Conservation (phyloP, 345 rosid species). For the Euclidium syriacum region DNA sequence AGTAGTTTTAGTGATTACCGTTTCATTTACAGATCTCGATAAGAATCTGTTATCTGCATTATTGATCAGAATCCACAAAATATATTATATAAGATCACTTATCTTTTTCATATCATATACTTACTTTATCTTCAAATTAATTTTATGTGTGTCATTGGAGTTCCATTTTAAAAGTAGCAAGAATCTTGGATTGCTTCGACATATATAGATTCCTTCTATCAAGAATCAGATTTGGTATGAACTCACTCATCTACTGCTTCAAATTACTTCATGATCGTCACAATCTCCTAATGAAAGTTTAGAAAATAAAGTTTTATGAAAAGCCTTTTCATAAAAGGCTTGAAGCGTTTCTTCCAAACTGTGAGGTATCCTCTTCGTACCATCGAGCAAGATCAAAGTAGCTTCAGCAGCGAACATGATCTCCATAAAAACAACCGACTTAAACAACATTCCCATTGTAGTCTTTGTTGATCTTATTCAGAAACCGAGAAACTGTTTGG, state of each 20-base stretch:
- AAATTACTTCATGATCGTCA: too few species aligned
- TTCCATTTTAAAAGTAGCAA: not conserved
- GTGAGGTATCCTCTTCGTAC: not conserved
- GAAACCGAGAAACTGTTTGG: not conserved
- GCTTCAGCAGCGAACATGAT: not conserved
- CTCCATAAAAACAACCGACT: not conserved
- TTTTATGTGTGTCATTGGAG: slow-evolving; percentile 4
- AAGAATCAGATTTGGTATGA: too few species aligned
- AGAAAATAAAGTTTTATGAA: not conserved
- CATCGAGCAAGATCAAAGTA: not conserved
- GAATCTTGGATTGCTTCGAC: not conserved
- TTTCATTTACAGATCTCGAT: not conserved
- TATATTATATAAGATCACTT: not conserved
- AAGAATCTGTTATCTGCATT: not conserved
- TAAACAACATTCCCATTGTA: not conserved
- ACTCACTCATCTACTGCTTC: too few species aligned
- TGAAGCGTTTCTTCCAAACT: not conserved
- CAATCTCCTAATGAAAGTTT: too few species aligned
- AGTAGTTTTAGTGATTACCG: not conserved
- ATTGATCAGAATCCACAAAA: not conserved
- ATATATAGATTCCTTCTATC: not conserved
- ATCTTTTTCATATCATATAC: not conserved
- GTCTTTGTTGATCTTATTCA: not conserved
- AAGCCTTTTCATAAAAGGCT: too few species aligned
- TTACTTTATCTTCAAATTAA: not conserved